Evolutionary conservation across 2,329 filamentous ascomycete genomes (phyloP).

Genomic region (Scedosporium aurantiacum): DNA sequence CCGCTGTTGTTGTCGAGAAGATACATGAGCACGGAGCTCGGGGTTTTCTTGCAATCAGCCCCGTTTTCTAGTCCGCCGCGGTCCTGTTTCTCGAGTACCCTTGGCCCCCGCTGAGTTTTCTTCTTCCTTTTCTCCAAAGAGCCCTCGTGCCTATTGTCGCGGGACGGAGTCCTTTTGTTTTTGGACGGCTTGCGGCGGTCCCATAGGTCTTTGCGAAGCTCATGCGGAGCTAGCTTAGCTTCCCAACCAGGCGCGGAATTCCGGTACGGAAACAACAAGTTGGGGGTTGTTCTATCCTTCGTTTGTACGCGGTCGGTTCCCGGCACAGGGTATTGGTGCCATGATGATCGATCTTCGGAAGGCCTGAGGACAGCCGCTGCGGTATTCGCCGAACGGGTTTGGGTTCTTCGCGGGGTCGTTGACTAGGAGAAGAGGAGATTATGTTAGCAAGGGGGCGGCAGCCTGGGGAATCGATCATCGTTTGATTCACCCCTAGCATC

Average conservation of each 20-base stretch:
- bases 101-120: neutral
- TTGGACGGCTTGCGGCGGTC: neutral
- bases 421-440: neutral
- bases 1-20: neutral
- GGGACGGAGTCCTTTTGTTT: neutral
- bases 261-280: no score
- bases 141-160: neutral
- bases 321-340: neutral
- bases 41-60: neutral
- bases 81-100: neutral
- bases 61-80: neutral
- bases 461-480: no score
- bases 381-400: slow-evolving; percentile 1
- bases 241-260: no score
- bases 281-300: no score
- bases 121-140: neutral
- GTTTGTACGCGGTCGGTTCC: neutral
- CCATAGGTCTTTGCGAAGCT: neutral
- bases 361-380: neutral
- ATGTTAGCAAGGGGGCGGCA: neutral
- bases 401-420: neutral
- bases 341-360: neutral
- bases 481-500: no score
- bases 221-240: no score
- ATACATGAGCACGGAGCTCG: neutral